Evolutionary conservation across 352 stramenopile genomes (phyloP).

Genomic region (Phytophthora idaei): DNA sequence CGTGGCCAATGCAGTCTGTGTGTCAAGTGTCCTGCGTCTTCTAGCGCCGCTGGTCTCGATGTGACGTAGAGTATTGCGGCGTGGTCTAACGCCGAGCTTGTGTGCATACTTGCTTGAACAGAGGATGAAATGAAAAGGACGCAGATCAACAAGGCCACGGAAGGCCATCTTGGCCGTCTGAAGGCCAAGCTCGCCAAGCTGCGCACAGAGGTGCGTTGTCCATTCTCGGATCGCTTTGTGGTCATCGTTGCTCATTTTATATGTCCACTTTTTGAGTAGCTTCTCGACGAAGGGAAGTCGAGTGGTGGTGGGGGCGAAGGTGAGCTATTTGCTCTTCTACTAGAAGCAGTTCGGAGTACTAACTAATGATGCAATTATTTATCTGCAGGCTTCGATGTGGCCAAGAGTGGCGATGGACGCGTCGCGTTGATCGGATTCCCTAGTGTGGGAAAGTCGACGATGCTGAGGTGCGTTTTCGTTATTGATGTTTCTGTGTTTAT

Average conservation of each 20-base stretch:
- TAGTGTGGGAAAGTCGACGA: constrained; percentile 89
- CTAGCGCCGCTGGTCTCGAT: not conserved
- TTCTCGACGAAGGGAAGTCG: constrained; percentile 83
- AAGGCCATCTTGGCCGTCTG: constrained; percentile 91
- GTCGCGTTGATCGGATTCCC: constrained; percentile 97
- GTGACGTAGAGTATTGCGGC: not conserved
- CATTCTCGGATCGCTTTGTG: not conserved
- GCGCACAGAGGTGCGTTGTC: constrained; percentile 89
- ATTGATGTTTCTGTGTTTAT: not conserved
- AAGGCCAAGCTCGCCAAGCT: constrained; percentile 99
- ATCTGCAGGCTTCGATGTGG: constrained; percentile 92
- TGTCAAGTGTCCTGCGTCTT: not conserved
- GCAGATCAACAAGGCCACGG: constrained; percentile 98
- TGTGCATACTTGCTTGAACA: constrained; percentile 31
- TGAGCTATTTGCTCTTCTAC: constrained; percentile 19
- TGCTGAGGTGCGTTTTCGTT: constrained; percentile 61
- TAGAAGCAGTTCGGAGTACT: not conserved
- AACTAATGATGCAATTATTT: not conserved
- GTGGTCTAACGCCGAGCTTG: not conserved
- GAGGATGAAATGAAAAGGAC: constrained; percentile 97
- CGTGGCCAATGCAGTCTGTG: constrained; percentile 10
- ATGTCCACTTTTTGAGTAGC: constrained; percentile 32
- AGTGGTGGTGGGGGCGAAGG: constrained; percentile 80
- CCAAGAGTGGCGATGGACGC: constrained; percentile 95
- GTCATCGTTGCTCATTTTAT: constrained; percentile 3